phyloP scores from a whole-genome alignment of 306 rosid species.

The Quillaja saponaria region DNA sequence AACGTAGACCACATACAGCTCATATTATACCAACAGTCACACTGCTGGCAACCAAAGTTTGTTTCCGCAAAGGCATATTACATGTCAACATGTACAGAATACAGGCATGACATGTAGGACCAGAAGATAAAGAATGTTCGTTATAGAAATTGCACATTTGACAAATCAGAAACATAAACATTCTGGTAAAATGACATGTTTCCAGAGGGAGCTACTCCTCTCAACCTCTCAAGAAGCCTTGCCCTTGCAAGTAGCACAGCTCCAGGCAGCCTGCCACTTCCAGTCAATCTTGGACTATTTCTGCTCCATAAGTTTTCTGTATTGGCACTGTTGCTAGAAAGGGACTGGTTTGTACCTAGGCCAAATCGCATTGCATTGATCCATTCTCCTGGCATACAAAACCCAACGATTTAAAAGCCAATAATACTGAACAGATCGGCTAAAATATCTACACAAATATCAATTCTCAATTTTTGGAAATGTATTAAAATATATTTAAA shows the following conservation, averaged over 20 bases:
- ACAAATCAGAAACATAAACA: constrained; percentile 17
- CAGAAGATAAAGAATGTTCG: constrained; percentile 8
- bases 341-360: constrained; percentile 33
- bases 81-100: neutral
- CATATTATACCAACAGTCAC: neutral
- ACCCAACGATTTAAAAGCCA: neutral
- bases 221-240: constrained; percentile 82
- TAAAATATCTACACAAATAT: neutral
- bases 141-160: too few relatives aligned
- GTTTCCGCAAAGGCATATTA: neutral
- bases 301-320: constrained; percentile 38
- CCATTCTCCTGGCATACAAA: constrained; percentile 48
- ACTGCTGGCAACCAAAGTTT: neutral
- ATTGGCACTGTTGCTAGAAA: constrained; percentile 37
- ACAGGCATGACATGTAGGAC: neutral
- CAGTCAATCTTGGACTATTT: constrained; percentile 37
- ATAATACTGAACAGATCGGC: neutral
- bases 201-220: constrained; percentile 57
- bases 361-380: constrained; percentile 46
- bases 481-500: too few relatives aligned
- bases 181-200: constrained; percentile 51
- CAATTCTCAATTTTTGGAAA: neutral
- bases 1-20: neutral
- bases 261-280: constrained; percentile 67
- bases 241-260: constrained; percentile 79